Evolutionary conservation across 2,329 filamentous ascomycete species (phyloP).

Genomic region (Dothideomycetidae sp.): DNA sequence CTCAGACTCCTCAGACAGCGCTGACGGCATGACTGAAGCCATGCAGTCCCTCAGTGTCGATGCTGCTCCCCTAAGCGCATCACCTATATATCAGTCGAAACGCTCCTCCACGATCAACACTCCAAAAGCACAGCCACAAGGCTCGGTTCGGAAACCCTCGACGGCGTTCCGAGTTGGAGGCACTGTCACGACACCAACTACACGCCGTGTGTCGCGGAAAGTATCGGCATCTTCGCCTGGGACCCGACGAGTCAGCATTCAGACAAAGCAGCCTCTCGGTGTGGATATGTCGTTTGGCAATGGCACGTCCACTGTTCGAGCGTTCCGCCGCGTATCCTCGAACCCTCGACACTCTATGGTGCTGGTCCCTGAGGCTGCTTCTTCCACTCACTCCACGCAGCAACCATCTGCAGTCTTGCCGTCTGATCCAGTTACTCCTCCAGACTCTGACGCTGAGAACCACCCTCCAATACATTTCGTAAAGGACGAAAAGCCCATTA

Average conservation of each 20-base stretch:
- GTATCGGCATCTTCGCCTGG: slow-evolving; percentile 27
- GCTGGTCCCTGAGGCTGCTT: slow-evolving; percentile 4
- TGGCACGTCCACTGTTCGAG: slow-evolving; percentile 75
- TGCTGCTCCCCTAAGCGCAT: slow-evolving; percentile 27
- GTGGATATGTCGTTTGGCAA: slow-evolving; percentile 86
- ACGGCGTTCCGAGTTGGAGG: slow-evolving; percentile 23
- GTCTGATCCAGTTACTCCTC: slow-evolving; percentile 12
- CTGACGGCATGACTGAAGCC: slow-evolving; percentile 23
- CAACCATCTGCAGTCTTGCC: slow-evolving; percentile 8
- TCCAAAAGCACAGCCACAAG: slow-evolving; percentile 19
- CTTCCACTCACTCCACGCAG: slow-evolving; percentile 1
- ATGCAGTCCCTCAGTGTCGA: slow-evolving; percentile 30
- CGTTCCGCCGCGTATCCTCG: slow-evolving; percentile 72
- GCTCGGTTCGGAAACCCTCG: slow-evolving; percentile 22
- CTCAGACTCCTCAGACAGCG: slow-evolving; percentile 21
- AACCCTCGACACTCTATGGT: slow-evolving; percentile 14
- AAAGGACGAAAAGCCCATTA: slow-evolving; percentile 9
- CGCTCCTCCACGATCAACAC: slow-evolving; percentile 24
- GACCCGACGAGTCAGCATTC: slow-evolving; percentile 29
- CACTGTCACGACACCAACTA: slow-evolving; percentile 21
- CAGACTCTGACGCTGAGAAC: slow-evolving; percentile 47
- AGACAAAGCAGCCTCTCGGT: slow-evolving; percentile 60
- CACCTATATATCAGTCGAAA: slow-evolving; percentile 16
- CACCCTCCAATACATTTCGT: slow-evolving; percentile 34
- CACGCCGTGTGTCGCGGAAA: slow-evolving; percentile 20